phyloP scores from a whole-genome alignment of 768 basidiomycete species.

The Boletus patriciae region DNA sequence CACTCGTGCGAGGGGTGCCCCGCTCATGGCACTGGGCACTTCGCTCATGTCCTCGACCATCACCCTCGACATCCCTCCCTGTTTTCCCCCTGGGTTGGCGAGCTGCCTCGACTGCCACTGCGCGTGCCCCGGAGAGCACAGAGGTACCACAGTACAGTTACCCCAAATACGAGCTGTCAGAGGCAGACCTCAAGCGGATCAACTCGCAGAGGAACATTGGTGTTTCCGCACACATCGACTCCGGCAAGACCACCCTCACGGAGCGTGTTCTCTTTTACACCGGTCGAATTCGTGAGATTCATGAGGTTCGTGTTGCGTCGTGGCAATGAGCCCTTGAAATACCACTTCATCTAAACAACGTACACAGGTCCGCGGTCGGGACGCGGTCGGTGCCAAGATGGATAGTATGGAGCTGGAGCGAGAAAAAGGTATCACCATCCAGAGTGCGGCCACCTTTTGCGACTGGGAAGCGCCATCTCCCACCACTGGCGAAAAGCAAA shows the following conservation, averaged over 20 bases:
- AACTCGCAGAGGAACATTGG: constrained; percentile 90
- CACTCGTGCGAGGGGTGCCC: constrained; percentile 26
- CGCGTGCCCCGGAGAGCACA: neutral
- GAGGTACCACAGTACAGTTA: constrained; percentile 25
- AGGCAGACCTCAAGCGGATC: constrained; percentile 65
- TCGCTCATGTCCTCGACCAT: constrained; percentile 12
- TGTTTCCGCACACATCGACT: constrained; percentile 93
- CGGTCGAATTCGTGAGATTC: constrained; percentile 91
- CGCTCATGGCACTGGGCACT: constrained; percentile 29
- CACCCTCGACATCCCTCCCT: neutral
- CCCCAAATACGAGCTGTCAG: constrained; percentile 52
- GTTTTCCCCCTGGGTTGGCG: constrained; percentile 27
- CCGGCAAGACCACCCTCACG: constrained; percentile 97
- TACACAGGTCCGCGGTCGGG: constrained; percentile 81
- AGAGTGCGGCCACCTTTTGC: constrained; percentile 97
- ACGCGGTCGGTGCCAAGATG: constrained; percentile 99
- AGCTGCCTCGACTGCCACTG: constrained; percentile 46
- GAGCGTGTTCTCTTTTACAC: constrained; percentile 97
- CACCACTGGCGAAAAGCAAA: constrained; percentile 61
- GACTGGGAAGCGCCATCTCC: constrained; percentile 84
- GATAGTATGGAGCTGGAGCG: constrained; percentile 99
- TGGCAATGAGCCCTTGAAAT: neutral
- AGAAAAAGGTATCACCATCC: constrained; percentile 99
- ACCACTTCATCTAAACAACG: neutral
- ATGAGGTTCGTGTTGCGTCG: constrained; percentile 66